Evolutionary conservation across 2,329 filamentous ascomycete species (phyloP).

Genomic region (Fusarium agapanthi): DNA sequence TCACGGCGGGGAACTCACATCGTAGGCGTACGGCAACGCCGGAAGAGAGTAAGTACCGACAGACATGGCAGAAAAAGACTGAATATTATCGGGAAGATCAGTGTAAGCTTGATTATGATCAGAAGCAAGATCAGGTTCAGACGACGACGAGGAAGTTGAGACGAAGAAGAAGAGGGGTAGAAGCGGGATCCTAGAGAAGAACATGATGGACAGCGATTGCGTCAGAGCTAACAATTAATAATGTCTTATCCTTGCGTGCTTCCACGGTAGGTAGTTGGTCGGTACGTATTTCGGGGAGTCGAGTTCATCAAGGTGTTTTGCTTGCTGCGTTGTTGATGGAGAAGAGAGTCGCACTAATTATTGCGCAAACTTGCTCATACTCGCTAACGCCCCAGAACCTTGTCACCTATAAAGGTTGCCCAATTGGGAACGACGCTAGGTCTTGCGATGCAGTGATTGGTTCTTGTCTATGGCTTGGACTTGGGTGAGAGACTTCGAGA

Average conservation of each 20-base stretch:
- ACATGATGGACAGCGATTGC: constrained; percentile 25
- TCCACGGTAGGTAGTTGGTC: not conserved
- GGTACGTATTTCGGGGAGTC: constrained; percentile 3
- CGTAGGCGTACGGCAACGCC: constrained; percentile 72
- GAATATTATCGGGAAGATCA: not conserved
- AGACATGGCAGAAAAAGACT: constrained; percentile 45
- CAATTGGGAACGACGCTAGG: constrained; percentile 36
- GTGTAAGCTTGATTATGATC: constrained; percentile 1
- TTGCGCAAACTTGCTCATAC: constrained; percentile 45
- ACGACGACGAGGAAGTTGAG: not conserved
- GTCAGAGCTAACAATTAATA: constrained; percentile 24
- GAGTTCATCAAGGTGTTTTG: constrained; percentile 30
- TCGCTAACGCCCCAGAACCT: constrained; percentile 19
- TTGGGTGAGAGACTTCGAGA: constrained; percentile 31
- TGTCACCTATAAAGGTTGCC: constrained; percentile 29
- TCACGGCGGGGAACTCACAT: constrained; percentile 59
- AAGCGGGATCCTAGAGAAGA: constrained; percentile 6
- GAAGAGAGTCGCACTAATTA: not conserved
- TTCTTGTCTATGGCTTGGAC: not conserved
- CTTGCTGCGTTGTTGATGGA: constrained; percentile 5
- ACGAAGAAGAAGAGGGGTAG: constrained; percentile 34
- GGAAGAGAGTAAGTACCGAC: constrained; percentile 66
- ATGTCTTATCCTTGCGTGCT: not conserved
- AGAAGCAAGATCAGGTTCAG: not conserved
- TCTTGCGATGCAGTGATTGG: constrained; percentile 43